phyloP scores from a whole-genome alignment of 768 basidiomycete genomes.

The Pholiota conissans region DNA sequence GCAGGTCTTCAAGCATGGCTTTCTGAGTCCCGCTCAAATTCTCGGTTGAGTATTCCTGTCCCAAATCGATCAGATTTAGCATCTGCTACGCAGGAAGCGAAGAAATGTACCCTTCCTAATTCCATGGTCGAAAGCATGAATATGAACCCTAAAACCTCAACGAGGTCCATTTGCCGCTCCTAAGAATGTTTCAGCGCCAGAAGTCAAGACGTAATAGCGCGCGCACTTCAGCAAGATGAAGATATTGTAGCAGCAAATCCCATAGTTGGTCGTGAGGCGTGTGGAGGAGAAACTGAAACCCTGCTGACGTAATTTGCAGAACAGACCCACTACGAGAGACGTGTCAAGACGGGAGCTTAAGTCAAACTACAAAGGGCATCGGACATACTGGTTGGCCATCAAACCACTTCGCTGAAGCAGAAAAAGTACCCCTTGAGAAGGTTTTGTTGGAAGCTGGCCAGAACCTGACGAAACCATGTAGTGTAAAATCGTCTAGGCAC shows the following conservation, averaged over 20 bases:
- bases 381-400: conserved; percentile 73
- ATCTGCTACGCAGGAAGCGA: conserved; percentile 10
- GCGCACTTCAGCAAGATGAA: conserved; percentile 80
- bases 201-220: conserved; percentile 9
- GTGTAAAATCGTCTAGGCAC: conserved; percentile 83
- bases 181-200: conserved; percentile 29
- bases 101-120: conserved; percentile 70
- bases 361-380: conserved; percentile 10
- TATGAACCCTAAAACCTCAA: conserved; percentile 90
- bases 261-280: conserved; percentile 94
- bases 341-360: conserved; percentile 14
- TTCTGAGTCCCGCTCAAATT: conserved; percentile 76
- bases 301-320: conserved; percentile 86
- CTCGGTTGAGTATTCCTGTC: conserved; percentile 87
- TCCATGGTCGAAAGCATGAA: conserved; percentile 99
- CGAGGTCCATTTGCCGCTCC: conserved; percentile 89
- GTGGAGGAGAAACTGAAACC: conserved; percentile 95
- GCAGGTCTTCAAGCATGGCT: conserved; percentile 88
- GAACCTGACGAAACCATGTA: conserved; percentile 96
- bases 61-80: conserved; percentile 15
- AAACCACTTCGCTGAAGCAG: conserved; percentile 83
- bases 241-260: conserved; percentile 90
- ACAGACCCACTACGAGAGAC: conserved; percentile 44
- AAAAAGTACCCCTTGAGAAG: conserved; percentile 81
- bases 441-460: conserved; percentile 71